Percentiles rank a stretch among this genome's conserved stretches.
These are phyloP conservation scores for Herpetospermum pedunculosum DNA, from an alignment of 306 rosid species.

Conservation along the genomic window DNA sequence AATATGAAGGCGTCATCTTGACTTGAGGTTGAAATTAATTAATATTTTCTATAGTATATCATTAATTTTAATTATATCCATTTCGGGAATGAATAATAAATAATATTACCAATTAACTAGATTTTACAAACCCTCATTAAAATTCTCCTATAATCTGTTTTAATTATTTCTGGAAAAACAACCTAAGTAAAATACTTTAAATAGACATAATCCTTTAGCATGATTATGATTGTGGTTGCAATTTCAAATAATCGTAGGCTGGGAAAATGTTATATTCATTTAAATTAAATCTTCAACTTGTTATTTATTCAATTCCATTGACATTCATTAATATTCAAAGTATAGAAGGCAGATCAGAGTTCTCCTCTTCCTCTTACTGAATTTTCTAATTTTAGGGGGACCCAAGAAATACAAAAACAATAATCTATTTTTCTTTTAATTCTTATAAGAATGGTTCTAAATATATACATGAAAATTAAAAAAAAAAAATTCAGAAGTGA, in stretches of 20 bases:
- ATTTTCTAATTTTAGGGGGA: neutral
- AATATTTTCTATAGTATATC: neutral
- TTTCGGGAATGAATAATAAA: neutral
- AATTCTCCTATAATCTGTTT: too few relatives aligned
- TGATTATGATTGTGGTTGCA: neutral
- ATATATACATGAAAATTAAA: too few relatives aligned
- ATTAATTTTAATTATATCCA: neutral
- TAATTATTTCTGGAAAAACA: too few relatives aligned
- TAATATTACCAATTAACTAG: neutral
- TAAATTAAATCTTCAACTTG: neutral
- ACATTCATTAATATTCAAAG: neutral
- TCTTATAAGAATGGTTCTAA: too few relatives aligned
- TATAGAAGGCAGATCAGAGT: neutral
- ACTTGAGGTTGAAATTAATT: neutral
- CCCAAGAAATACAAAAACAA: neutral
- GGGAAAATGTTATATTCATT: neutral
- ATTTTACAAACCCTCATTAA: too few relatives aligned
- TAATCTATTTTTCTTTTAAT: too few relatives aligned
- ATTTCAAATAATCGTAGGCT: neutral
- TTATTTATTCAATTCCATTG: neutral
- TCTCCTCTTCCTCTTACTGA: neutral
- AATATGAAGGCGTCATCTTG: too few relatives aligned
- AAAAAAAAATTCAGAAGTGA: too few relatives aligned
- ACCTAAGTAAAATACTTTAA: neutral
- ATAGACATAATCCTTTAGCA: neutral